Conservation (phyloP, 2,329 filamentous ascomycete genomes). For the Fulvia fulva region DNA sequence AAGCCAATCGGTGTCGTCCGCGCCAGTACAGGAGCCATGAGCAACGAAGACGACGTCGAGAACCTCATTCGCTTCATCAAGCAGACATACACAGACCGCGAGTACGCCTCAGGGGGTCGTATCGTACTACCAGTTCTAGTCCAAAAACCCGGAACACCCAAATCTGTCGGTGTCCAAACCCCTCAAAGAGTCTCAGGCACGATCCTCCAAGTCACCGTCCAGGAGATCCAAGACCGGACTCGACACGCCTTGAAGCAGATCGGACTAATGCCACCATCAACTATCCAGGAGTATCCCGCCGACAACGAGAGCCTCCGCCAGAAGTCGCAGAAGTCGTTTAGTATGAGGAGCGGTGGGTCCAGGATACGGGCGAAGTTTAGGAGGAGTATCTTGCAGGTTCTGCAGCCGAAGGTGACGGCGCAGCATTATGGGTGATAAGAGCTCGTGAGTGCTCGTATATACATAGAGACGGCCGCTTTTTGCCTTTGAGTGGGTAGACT, state of each 20-base stretch:
- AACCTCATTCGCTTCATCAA: constrained; percentile 52
- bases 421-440: neutral
- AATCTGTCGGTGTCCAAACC: neutral
- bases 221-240: neutral
- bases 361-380: constrained; percentile 5
- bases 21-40: constrained; percentile 84
- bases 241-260: neutral
- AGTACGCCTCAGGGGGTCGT: constrained; percentile 6
- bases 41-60: constrained; percentile 67
- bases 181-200: constrained; percentile 8
- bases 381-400: constrained; percentile 16
- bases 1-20: constrained; percentile 84
- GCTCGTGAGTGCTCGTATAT: neutral
- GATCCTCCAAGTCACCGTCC: constrained; percentile 9
- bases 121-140: constrained; percentile 10
- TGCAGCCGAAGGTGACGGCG: neutral
- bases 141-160: constrained; percentile 1
- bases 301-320: neutral
- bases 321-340: constrained; percentile 3
- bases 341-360: constrained; percentile 10
- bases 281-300: neutral
- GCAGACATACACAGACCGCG: constrained; percentile 22
- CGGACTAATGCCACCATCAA: constrained; percentile 5
- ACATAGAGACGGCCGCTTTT: neutral
- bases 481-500: neutral